Evolutionary conservation across 768 basidiomycete species (phyloP), one percentile per base, ranked within the genome.

Genomic region (Kwoniella mangroviensis): DNA sequence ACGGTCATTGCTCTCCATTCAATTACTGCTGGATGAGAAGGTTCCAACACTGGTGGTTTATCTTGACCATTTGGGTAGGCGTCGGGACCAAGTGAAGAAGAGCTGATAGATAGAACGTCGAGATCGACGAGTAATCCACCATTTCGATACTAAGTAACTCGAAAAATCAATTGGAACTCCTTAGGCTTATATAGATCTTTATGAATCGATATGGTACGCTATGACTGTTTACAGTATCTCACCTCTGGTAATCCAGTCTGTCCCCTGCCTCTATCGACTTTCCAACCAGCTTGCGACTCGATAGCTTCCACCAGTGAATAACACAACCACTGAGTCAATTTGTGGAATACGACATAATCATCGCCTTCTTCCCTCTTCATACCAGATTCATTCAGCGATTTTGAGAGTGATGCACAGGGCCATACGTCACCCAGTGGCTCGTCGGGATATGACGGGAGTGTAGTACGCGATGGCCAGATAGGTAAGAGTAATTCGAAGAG

Each of bases 1-100:
- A 99, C 92, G 0, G 96, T 98, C 87, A 99, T 88, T 0, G 95
- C 94, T 65, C 96, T 86, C 94, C 95, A 96, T 84, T 99, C 96
- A 45, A 98, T 89, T 67, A 98, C 90, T 6, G 93, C 93, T 0
- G 93, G 92, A 79, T 1, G 93, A 87, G 15, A 86, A 83, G 24
- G 91, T 86, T 51, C 86, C 87, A 3, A 92, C 90, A 62, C 93
- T 85, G 22, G 75, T 41, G 75, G 76, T 26, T 58, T 53, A 26
- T 85, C 85, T 7, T 88, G 84, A 21, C 81, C 55, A 56, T 72
- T 57, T 65, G 77, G 65, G 55, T 70, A 65, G 43, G 68, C 61
- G 1, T 83, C 81, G 7, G 73, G 43, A 0, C 88, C 85, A 13
- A 94, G 84, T 0, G 84, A 85, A 22, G 83, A 81, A 0, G 87